Evolutionary conservation across 768 basidiomycete genomes (phyloP).

Genomic region (Sutorius australiensis): DNA sequence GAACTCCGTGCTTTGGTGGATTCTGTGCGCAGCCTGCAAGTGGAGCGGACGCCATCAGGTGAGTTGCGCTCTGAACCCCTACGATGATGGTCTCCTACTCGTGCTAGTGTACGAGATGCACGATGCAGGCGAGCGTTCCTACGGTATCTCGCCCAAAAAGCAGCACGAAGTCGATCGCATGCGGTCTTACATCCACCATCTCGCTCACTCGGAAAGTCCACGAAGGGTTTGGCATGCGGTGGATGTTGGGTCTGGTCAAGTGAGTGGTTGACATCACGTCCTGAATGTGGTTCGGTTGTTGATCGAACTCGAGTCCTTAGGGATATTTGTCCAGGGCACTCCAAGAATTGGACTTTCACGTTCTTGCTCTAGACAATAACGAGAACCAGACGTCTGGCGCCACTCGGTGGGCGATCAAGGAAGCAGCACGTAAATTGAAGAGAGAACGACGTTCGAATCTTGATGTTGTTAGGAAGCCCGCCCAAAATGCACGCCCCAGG

Average conservation of each 20-base stretch:
- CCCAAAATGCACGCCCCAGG: background rate
- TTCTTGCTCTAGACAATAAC: conserved; percentile 68
- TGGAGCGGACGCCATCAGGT: conserved; percentile 21
- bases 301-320: conserved; percentile 28
- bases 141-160: conserved; percentile 76
- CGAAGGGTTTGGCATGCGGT: conserved; percentile 45
- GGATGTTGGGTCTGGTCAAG: conserved; percentile 74
- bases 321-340: conserved; percentile 61
- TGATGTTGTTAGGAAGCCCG: background rate
- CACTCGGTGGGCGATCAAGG: conserved; percentile 37
- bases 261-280: conserved; percentile 22
- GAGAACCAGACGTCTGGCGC: conserved; percentile 58
- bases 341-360: conserved; percentile 35
- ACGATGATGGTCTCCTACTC: background rate
- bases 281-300: background rate
- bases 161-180: conserved; percentile 67
- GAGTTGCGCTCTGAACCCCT: background rate
- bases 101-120: conserved; percentile 7
- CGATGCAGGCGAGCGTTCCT: conserved; percentile 8
- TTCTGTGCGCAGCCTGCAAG: conserved; percentile 24
- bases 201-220: conserved; percentile 29
- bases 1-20: conserved; percentile 22
- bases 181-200: conserved; percentile 46
- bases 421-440: conserved; percentile 18
- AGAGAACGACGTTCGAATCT: conserved; percentile 8